Evolutionary conservation across 1,139 yeast genomes (phyloP).

Genomic region (Groenewaldozyma auringiensis): DNA sequence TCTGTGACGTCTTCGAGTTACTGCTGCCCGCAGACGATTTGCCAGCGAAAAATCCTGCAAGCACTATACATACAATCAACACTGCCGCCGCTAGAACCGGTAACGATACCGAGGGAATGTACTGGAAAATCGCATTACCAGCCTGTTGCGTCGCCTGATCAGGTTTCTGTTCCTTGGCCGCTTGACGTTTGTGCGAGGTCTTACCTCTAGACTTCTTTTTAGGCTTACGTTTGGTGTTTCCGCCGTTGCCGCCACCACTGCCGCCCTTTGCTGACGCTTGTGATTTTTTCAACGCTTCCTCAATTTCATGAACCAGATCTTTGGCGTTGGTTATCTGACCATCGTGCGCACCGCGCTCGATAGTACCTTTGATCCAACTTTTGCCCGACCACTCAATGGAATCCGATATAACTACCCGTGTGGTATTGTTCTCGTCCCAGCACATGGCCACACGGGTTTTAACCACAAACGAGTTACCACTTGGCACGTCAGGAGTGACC

Average conservation of each 20-base stretch:
- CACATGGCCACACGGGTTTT: constrained; percentile 55
- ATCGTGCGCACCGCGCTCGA: constrained; percentile 85
- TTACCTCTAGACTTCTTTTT: constrained; percentile 9
- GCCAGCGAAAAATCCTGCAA: constrained; percentile 20
- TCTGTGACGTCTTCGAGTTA: not conserved
- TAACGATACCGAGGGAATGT: not conserved
- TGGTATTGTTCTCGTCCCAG: constrained; percentile 71
- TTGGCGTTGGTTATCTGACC: constrained; percentile 76
- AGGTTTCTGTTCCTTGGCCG: constrained; percentile 1
- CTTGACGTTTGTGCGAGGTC: constrained; percentile 2
- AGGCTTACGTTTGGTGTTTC: constrained; percentile 6
- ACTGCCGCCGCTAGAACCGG: constrained; percentile 6
- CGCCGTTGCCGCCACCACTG: constrained; percentile 2
- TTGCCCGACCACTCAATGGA: constrained; percentile 86
- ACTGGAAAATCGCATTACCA: not conserved
- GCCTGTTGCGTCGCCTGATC: not conserved
- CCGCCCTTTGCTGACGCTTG: constrained; percentile 11
- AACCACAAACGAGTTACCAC: constrained; percentile 75
- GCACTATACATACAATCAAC: constrained; percentile 13
- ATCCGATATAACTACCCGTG: constrained; percentile 58
- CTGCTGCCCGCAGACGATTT: constrained; percentile 8
- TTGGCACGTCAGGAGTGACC: constrained; percentile 90
- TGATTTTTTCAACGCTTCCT: constrained; percentile 37
- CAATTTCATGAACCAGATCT: constrained; percentile 48
- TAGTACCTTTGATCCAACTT: constrained; percentile 84